Percentiles rank a stretch among this genome's conserved stretches.
Conservation (phyloP, 1,284 basidiomycete species). For the Meripilus lineatus region DNA sequence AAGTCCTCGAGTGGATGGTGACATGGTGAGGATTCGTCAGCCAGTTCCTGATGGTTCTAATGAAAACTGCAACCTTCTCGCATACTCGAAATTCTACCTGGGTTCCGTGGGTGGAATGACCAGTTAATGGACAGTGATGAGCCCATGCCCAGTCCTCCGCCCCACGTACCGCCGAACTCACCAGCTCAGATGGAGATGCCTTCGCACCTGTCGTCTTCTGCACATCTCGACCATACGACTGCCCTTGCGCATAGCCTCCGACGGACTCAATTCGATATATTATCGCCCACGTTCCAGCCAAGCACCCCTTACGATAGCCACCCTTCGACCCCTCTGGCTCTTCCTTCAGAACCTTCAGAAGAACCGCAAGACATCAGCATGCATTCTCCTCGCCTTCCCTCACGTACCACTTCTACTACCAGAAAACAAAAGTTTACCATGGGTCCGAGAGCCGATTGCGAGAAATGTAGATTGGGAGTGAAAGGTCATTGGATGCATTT, state of each 20-base stretch:
- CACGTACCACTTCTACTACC: neutral
- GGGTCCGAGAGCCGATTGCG: slow-evolving; percentile 68
- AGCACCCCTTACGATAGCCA: too few relatives aligned
- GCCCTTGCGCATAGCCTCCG: too few relatives aligned
- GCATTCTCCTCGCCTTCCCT: neutral
- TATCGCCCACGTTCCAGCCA: too few relatives aligned
- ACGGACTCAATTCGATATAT: too few relatives aligned
- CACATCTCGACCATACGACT: too few relatives aligned
- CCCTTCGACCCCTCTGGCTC: neutral
- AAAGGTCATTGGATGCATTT: slow-evolving; percentile 72
- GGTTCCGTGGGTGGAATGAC: neutral
- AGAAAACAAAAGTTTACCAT: slow-evolving; percentile 49
- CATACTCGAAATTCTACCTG: neutral
- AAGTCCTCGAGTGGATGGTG: neutral
- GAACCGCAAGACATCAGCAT: neutral
- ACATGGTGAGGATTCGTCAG: too few relatives aligned
- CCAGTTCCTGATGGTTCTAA: neutral
- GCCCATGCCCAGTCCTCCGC: neutral
- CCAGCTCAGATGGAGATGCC: neutral
- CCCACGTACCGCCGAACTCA: slow-evolving; percentile 3
- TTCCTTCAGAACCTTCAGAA: neutral
- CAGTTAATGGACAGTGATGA: slow-evolving; percentile 7
- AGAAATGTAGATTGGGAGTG: slow-evolving; percentile 62
- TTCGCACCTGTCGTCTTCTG: too few relatives aligned
- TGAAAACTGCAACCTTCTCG: neutral